Evolutionary conservation across 371 early-diverging fungal genomes (phyloP), one percentile per base, ranked within the genome.

Genomic region (Mortierella sp.): DNA sequence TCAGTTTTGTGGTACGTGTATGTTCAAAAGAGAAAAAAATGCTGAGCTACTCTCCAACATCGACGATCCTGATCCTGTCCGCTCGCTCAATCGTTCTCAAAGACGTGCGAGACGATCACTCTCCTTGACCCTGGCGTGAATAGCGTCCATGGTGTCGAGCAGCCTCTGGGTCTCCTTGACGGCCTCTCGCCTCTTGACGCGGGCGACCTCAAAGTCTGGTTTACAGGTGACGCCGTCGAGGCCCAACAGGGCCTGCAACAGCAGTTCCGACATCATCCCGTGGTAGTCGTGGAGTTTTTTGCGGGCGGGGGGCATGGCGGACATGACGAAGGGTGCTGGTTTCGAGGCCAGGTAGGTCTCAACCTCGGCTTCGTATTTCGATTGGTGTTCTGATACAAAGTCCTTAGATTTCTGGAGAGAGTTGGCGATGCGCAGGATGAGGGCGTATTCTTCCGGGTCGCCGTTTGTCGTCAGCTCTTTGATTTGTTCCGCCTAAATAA

Each of bases 141-240:
- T 66, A 13, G 79, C 85, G 85, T 92, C 92, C n/a, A 91, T 86
- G 10, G 87, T 82, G 64, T 91, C 92, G 64, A 91, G 70, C 64
- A 89, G 71, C 53, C 70, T 77, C 79, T 91, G 93, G 0, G 88
- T 85, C 34, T 85, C 84, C 69, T 86, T 86, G 47, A 92, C 93
- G 26, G 91, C 88, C 74, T 90, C 91, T 73, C 88, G 82, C 80
- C 93, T 87, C 70, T 86, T 88, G 71, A 88, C 87, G 47, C 93
- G 77, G 24, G 93, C 93, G 0, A 90, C 87, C 53, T 90, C 88
- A 80, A 91, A 92, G 4, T 85, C 89, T 47, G 85, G 79, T 34
- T 89, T 87, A 50, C 91, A 91, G 44, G 87, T 90, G 3, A 92
- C 90, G 2, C 88, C 86, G 72, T 92, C 93, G 58, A 92, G 78